Evolutionary conservation across 2,329 filamentous ascomycete species (phyloP), one percentile per base, ranked within the genome.

Genomic region (Penicillium sp.): DNA sequence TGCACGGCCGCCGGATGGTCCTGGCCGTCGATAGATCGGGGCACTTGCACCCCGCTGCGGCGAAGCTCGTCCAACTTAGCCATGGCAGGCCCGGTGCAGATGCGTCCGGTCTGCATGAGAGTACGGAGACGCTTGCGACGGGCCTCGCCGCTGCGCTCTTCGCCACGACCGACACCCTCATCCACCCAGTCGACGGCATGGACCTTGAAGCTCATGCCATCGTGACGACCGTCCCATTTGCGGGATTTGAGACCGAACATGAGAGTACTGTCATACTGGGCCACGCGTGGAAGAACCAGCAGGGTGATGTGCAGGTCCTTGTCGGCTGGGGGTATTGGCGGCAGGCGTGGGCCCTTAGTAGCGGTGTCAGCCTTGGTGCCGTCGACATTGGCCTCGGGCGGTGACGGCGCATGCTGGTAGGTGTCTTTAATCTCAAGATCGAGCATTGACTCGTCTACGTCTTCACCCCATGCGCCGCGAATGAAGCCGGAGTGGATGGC

Each of bases 401-500:
- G 67, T 0, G 61, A 74, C 38, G 68, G 79, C 46, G 72, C 78
- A 65, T 67, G 74, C 59, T 67, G 78, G 62, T 75, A 77, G 36
- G 70, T 69, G 8, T 78, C 78, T 47, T 76, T 78, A 50, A 81
- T 78, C 49, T 79, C 77, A 32, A 80, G 73, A 58, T 82, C 80
- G 10, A 96, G 78, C 73, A 93, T 77, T 11, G 79, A 77, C 1
- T 84, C 78, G 62, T 94, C 89, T 1, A 94, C 83, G 34, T 90
- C 88, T 7, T 91, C 85, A 4, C 85, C 79, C 88, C 92, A 96
- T 64, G 92, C 90, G 32, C 93, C 93, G 39, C 87, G 86, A 62
- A 99, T 88, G 86, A 91, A 97, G 3, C 94, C 94, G 1, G 87
- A 86, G 70, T 99, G 94, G 42, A 99, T 93, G 56, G 92, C 93